Conservation (phyloP, 202 grass and related monocot genomes). For the Panicum virgatum region DNA sequence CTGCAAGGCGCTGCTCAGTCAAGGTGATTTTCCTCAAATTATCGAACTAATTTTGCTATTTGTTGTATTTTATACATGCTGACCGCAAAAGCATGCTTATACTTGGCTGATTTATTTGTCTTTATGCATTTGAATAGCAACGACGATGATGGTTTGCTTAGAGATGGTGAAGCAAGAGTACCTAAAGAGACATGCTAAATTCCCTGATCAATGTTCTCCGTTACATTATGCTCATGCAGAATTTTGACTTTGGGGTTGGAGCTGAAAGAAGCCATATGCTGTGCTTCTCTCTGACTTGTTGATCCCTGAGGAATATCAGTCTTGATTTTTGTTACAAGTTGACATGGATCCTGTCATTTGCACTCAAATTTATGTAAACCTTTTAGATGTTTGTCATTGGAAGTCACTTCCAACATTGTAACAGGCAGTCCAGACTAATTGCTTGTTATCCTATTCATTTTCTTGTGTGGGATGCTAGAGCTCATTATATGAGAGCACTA, state of each 20-base stretch:
- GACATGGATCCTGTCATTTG: not conserved
- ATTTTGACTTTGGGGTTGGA: not conserved
- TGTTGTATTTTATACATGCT: not conserved
- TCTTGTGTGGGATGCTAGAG: not conserved
- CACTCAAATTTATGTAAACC: not conserved
- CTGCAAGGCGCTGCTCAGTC: conserved; percentile 51
- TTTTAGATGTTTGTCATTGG: not conserved
- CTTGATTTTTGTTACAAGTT: not conserved
- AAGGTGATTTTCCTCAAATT: conserved; percentile 49
- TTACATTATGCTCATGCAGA: not conserved
- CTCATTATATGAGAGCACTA: not conserved
- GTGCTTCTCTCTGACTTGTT: not conserved
- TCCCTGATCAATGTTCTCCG: not conserved
- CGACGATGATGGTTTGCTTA: conserved; percentile 24
- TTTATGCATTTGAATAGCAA: conserved; percentile 43
- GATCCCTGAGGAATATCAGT: not conserved
- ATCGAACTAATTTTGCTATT: not conserved
- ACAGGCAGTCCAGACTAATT: too few species aligned
- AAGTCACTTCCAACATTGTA: not conserved
- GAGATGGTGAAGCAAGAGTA: conserved; percentile 43
- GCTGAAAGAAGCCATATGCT: not conserved
- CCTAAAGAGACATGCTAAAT: conserved; percentile 24
- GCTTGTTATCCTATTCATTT: not conserved
- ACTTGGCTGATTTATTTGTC: conserved; percentile 4
- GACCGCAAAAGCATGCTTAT: conserved; percentile 1